Base-by-base conservation (phyloP, 139 green algal species). In the Parachlorella kessleri region DNA sequence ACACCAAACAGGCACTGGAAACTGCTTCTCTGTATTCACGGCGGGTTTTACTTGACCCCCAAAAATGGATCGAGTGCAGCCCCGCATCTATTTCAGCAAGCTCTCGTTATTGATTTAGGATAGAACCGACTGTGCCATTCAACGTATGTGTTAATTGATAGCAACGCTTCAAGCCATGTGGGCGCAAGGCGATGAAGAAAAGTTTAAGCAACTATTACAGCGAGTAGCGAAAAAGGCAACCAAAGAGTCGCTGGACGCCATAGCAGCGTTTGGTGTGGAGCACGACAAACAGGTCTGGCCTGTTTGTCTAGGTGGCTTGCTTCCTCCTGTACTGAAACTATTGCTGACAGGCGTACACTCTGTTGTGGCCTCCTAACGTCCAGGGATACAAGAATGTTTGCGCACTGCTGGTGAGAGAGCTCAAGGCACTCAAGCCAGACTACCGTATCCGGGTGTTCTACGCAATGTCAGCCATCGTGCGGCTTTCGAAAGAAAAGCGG, bases 361-460 rank as follows among this genome's bases (percentile, higher is more conserved):
- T n/a, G n/a, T n/a, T n/a, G n/a, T n/a, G n/a, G n/a, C n/a, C n/a
- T n/a, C n/a, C n/a, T n/a, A n/a, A n/a, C n/a, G n/a, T n/a, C n/a
- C 81, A 90, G 86, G 84, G 80, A 48, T 90, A 90, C 72, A 90
- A 90, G 75, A 73, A 81, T 21, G 86, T 91, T 26, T 82, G 78
- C 26, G 72, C 75, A 3, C 72, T 91, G 38, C 40, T 91, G 18
- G 42, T 86, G 37, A 81, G 82, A 33, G 79, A 91, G 77, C 55
- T 91, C 69, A 71, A 77, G 73, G 55, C 70, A 55, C 26, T 70
- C 2, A 74, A 75, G 48, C 48, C 76, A 39, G n/a, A 73, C 5
- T 79, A 88, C 79, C 73, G 87, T 1, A 6, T 88, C 14, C 89
- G 89, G 35, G 68, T 88, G 6, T 67, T 91, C 48, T 91, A 88